These are phyloP conservation scores for Vanilla planifolia DNA, from an alignment of 106 monocot species.

Conservation along the genomic window DNA sequence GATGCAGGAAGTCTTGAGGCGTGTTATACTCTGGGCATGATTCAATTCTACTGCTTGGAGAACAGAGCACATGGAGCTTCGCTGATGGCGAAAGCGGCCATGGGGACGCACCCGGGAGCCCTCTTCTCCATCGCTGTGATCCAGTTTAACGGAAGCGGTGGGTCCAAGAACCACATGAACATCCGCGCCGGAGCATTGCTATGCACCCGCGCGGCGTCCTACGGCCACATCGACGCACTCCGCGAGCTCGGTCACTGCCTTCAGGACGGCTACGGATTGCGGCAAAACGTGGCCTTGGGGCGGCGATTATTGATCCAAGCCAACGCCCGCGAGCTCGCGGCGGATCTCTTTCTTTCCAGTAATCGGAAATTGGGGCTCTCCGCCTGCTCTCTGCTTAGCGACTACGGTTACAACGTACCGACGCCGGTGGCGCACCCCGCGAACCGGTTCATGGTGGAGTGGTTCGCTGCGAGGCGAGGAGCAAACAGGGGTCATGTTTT, in stretches of 20 bases:
- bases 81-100: conserved; percentile 49
- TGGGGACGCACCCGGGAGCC: conserved; percentile 44
- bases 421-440: conserved; percentile 45
- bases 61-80: conserved; percentile 35
- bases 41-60: conserved; percentile 18
- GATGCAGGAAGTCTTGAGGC: conserved; percentile 66
- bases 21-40: conserved; percentile 60
- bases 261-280: conserved; percentile 65
- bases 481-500: background rate
- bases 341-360: background rate
- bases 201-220: conserved; percentile 41
- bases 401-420: conserved; percentile 51
- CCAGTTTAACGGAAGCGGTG: conserved; percentile 67
- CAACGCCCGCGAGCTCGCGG: conserved; percentile 40
- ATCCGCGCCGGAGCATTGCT: conserved; percentile 43
- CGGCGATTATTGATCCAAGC: conserved; percentile 45
- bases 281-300: conserved; percentile 40
- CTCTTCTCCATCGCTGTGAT: conserved; percentile 51
- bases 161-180: conserved; percentile 44
- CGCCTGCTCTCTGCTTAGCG: conserved; percentile 23
- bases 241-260: conserved; percentile 71
- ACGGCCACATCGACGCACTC: conserved; percentile 54
- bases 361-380: conserved; percentile 1
- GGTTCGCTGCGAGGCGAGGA: conserved; percentile 32
- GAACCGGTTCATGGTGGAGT: conserved; percentile 67